These are phyloP conservation scores for Fusarium citri DNA, from an alignment of 2,329 filamentous ascomycete genomes.

Conservation along the genomic window DNA sequence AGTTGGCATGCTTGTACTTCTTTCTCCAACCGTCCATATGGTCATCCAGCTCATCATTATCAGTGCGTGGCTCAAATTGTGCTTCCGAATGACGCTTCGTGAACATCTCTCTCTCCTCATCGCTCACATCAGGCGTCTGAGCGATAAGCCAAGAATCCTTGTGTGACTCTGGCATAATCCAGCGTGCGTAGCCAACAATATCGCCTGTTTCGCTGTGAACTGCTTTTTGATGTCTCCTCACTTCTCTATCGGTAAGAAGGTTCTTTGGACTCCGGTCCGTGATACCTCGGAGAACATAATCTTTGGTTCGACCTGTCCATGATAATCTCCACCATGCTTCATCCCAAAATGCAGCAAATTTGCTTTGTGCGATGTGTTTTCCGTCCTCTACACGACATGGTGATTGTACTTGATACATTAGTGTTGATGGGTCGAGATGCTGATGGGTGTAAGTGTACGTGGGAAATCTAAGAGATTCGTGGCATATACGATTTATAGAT, in stretches of 20 bases:
- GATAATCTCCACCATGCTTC: conserved; percentile 39
- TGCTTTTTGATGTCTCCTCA: conserved; percentile 38
- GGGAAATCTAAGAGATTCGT: background rate
- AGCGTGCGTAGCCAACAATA: conserved; percentile 41
- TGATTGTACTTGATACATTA: conserved; percentile 14
- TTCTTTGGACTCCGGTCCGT: conserved; percentile 30
- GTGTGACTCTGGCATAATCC: conserved; percentile 27
- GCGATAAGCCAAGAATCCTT: conserved; percentile 22
- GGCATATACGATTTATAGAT: background rate
- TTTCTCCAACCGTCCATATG: conserved; percentile 19
- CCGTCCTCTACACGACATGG: conserved; percentile 20
- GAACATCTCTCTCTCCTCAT: background rate
- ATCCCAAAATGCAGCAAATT: conserved; percentile 33
- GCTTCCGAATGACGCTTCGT: background rate
- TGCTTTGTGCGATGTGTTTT: conserved; percentile 27
- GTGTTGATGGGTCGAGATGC: background rate
- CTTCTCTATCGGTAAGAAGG: conserved; percentile 26
- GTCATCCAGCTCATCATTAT: conserved; percentile 18
- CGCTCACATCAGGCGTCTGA: conserved; percentile 28
- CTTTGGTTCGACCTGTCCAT: conserved; percentile 23
- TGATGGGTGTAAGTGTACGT: background rate
- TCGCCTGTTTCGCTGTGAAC: conserved; percentile 32
- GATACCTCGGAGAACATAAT: conserved; percentile 26
- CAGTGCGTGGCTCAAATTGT: conserved; percentile 1
- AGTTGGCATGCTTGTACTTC: conserved; percentile 19